Percentiles rank a stretch among this genome's conserved stretches.
Conservation (phyloP, 169 alveolate species). For the Fabrea salina region DNA sequence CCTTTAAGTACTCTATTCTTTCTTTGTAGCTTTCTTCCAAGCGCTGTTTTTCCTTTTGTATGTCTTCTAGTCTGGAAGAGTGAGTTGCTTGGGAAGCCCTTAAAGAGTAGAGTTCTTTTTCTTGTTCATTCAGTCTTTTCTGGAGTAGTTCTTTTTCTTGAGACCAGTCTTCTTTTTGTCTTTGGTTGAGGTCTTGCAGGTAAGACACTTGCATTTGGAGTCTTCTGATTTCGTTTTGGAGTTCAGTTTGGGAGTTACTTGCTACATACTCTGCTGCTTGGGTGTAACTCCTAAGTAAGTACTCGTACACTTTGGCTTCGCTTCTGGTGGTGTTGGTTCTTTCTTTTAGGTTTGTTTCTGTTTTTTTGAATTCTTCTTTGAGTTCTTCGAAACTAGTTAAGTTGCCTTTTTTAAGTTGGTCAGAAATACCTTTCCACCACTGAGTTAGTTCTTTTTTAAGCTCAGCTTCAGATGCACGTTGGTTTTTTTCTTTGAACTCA, state of each 20-base stretch:
- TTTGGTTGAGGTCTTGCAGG: background rate
- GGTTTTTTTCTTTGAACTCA: background rate
- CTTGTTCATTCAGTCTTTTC: background rate
- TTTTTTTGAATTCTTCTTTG: background rate
- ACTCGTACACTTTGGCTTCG: background rate
- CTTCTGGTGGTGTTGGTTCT: background rate
- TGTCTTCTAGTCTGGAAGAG: background rate
- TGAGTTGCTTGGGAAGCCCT: background rate
- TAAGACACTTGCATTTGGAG: background rate
- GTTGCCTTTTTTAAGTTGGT: background rate
- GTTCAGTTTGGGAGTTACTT: background rate
- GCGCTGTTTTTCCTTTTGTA: background rate
- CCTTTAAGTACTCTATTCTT: background rate
- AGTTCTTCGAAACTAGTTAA: background rate
- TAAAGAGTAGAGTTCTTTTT: background rate
- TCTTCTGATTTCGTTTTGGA: background rate
- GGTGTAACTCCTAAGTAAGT: background rate
- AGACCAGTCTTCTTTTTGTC: background rate
- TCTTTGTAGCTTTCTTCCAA: slow-evolving; percentile 19
- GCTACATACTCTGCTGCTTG: background rate
- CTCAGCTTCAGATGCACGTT: background rate
- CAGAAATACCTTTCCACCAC: background rate
- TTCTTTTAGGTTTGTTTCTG: background rate
- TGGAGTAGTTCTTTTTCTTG: slow-evolving; percentile 5
- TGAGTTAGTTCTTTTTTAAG: background rate